Conservation (phyloP, 371 early-diverging fungal species). For the Lichtheimia ramosa region DNA sequence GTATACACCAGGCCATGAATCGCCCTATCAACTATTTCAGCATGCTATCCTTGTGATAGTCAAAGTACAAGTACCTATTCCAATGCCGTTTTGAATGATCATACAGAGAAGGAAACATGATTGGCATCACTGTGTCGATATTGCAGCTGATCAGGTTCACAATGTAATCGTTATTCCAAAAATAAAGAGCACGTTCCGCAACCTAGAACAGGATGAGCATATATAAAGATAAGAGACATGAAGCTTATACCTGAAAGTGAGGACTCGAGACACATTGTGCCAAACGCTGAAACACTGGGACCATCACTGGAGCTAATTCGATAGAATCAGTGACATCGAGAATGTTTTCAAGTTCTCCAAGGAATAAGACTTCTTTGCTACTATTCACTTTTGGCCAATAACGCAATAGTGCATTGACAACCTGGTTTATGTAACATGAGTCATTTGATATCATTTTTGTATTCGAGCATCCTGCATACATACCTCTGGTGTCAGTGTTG, state of each 20-base stretch:
- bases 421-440: conserved; percentile 38
- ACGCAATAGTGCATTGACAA: conserved; percentile 80
- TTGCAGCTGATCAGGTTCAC: conserved; percentile 90
- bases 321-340: conserved; percentile 87
- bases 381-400: conserved; percentile 98
- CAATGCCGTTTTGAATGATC: conserved; percentile 92
- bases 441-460: no score
- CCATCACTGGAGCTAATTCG: conserved; percentile 85
- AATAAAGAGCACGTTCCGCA: conserved; percentile 93
- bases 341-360: conserved; percentile 96
- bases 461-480: no score
- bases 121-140: conserved; percentile 84
- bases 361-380: conserved; percentile 96
- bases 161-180: conserved; percentile 97
- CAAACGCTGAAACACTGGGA: conserved; percentile 89
- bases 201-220: conserved; percentile 13
- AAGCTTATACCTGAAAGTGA: conserved; percentile 83
- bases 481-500: conserved; percentile 82
- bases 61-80: conserved; percentile 69
- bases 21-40: conserved; percentile 47
- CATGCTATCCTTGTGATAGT: no score
- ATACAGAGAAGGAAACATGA: conserved; percentile 90
- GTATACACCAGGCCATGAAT: conserved; percentile 95
- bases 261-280: conserved; percentile 88
- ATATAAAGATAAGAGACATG: neutral